Base-by-base conservation (phyloP, 148 eudicot genomes). In the Fagopyrum homotropicum region DNA sequence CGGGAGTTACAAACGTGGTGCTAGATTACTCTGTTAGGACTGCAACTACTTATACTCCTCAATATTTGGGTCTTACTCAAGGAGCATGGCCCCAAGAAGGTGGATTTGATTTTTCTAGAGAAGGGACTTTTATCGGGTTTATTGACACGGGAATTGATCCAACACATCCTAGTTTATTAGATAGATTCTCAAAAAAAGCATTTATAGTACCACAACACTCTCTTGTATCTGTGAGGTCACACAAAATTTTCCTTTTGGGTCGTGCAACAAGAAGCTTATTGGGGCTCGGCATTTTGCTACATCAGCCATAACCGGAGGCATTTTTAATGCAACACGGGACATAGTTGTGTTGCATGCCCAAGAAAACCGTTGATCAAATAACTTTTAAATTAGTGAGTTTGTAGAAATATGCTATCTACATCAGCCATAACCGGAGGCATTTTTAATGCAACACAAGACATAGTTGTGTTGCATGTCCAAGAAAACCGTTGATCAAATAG, bases 261-360 rank as follows among this genome's bases (percentile, higher is more conserved):
- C 99, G 29, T 95, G 99, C 90, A 92, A 95, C 77, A 87, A 97
- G 75, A 95, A 95, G 82, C 99, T 95, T 79, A 73, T 95, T 40
- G 99, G 98, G 63, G 99, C 99, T 12, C 92, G 97, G 30, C 99
- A 95, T 88, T 95, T 95, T 78, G 97, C 99, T 35, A 96, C 99
- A 59, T 95, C 99, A 52, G 99, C 99, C 69, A 95, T 95, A 74
- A 92, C 99, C 6, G 80, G 99, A 80, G 99, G 99, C 81, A 90
- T 95, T 74, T 95, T 95, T 77, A 95, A 95, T 81, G 88, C 92
- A 46, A 85, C 86, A 54, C 83, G 92, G 87, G 98, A 95, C 76
- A 40, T 64, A 12, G 70, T 12, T 64, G 8, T 29, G 8, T 61
- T 7, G 40, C 15, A 9, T 60, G 15, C 69, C 43, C 29, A 61